These are phyloP conservation scores for Antitrichia curtipendula DNA, from an alignment of 225 moss, liverwort and hornwort genomes.

Conservation along the genomic window DNA sequence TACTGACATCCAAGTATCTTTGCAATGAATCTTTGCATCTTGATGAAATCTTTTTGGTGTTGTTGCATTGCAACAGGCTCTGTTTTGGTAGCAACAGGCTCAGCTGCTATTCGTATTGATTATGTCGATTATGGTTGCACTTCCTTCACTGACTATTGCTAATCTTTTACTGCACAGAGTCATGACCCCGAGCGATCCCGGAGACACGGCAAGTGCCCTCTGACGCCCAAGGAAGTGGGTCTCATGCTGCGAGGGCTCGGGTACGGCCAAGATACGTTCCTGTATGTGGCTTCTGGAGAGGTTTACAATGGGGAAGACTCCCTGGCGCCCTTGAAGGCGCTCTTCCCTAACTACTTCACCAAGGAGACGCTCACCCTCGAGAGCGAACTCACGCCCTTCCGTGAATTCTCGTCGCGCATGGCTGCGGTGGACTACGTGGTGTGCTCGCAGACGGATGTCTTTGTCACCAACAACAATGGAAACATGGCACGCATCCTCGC, in stretches of 20 bases:
- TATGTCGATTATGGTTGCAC: too few relatives aligned
- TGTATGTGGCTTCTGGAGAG: slow-evolving; percentile 83
- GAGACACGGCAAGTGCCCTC: slow-evolving; percentile 66
- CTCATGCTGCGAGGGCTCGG: slow-evolving; percentile 68
- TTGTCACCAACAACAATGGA: slow-evolving; percentile 85
- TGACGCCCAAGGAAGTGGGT: slow-evolving; percentile 67
- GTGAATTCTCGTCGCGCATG: slow-evolving; percentile 57
- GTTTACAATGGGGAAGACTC: slow-evolving; percentile 57
- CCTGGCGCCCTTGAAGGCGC: slow-evolving; percentile 54
- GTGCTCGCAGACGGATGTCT: slow-evolving; percentile 71
- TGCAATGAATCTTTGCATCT: neutral
- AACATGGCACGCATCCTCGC: slow-evolving; percentile 82
- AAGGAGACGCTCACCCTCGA: slow-evolving; percentile 41
- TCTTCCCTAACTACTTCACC: slow-evolving; percentile 63
- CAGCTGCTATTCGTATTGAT: neutral
- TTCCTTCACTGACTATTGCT: too few relatives aligned
- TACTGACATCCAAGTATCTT: neutral
- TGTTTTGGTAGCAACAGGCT: neutral
- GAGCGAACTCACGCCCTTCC: slow-evolving; percentile 39
- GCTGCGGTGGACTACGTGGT: slow-evolving; percentile 76
- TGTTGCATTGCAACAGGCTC: neutral
- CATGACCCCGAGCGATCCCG: slow-evolving; percentile 52
- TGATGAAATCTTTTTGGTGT: too few relatives aligned
- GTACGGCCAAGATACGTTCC: slow-evolving; percentile 33
- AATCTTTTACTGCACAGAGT: neutral